Base-by-base conservation (phyloP, 2,329 filamentous ascomycete species). In the Fusarium nematophilum region DNA sequence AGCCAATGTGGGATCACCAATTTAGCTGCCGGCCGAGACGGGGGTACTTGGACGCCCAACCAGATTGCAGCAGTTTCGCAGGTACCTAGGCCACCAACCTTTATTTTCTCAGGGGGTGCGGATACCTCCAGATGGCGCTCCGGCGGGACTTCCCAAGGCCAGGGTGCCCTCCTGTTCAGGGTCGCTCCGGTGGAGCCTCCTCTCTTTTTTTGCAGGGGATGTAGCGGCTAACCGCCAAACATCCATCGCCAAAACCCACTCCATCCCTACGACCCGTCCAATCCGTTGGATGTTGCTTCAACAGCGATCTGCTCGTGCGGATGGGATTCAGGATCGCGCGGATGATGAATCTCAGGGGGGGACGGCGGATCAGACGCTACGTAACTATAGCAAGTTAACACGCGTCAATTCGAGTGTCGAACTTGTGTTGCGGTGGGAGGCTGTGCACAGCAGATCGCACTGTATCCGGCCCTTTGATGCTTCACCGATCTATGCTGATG, bases 1-100 rank as follows among this genome's bases (percentile, higher is more conserved):
- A 31, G 31, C 31, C 48, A 54, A 48, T 62, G 61, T 65, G 48
- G 57, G 49, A 65, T 62, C 48, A 62, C 53, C 62, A 64, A 65
- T 65, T 65, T 59, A 62, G 57, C 57, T 62, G 57, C 57, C 60
- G 59, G 43, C 8, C 15, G 40, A 21, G 44, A 6, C 5, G n/a
- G 8, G 30, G 18, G 23, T 45, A 31, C 44, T 26, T 39, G 36
- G 11, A 14, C 27, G 18, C 27, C 14, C 40, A 21, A 26, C 40
- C 9, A 11, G 6, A 10, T 11, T 13, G 14, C 29, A 11, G 30
- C 29, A 42, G 6, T 8, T 5, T 2, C 2, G 5, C 5, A 53
- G 25, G 62, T 64, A 64, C 42, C 14, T n/a, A n/a, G n/a, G n/a
- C n/a, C n/a, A n/a, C n/a, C n/a, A n/a, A n/a, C 21, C 6, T 21